Evolutionary conservation across 371 early-diverging fungal genomes (phyloP).

Genomic region (Actinomortierella ambigua): DNA sequence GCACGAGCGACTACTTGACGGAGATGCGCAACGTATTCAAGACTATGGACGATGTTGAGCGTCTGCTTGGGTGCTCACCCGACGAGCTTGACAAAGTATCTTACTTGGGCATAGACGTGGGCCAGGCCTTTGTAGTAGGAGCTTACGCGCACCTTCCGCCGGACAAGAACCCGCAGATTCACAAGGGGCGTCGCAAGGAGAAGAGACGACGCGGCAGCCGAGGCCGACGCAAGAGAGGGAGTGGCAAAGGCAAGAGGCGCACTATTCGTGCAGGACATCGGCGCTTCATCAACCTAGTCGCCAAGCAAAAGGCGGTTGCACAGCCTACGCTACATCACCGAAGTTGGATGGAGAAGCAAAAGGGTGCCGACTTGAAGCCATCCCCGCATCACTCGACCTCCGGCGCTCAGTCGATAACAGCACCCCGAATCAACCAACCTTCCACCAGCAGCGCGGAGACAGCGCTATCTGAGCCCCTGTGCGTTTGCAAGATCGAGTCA

Average conservation of each 20-base stretch:
- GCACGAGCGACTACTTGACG: slow-evolving; percentile 7
- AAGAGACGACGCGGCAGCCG: slow-evolving; percentile 8
- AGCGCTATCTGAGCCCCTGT: too few relatives aligned
- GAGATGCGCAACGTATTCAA: slow-evolving; percentile 19
- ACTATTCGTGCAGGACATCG: slow-evolving; percentile 1
- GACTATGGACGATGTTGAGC: slow-evolving; percentile 10
- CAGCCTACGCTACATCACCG: slow-evolving; percentile 4
- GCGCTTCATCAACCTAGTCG: slow-evolving; percentile 9
- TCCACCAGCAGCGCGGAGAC: too few relatives aligned
- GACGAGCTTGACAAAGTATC: neutral
- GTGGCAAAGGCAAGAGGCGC: slow-evolving; percentile 5
- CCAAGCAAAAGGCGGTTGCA: slow-evolving; percentile 17
- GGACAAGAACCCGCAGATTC: too few relatives aligned
- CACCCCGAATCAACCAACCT: too few relatives aligned
- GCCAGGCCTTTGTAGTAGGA: too few relatives aligned
- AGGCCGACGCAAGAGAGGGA: slow-evolving; percentile 9
- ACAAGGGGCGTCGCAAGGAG: neutral
- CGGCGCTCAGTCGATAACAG: too few relatives aligned
- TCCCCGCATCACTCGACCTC: neutral
- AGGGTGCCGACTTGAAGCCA: neutral
- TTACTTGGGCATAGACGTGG: neutral
- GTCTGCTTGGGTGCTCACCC: neutral
- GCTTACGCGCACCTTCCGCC: neutral
- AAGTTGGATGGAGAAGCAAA: slow-evolving; percentile 5
- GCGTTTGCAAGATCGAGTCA: too few relatives aligned